Conservation (phyloP, 495 filamentous ascomycete genomes). For the Friedmanniomyces endolithicus region DNA sequence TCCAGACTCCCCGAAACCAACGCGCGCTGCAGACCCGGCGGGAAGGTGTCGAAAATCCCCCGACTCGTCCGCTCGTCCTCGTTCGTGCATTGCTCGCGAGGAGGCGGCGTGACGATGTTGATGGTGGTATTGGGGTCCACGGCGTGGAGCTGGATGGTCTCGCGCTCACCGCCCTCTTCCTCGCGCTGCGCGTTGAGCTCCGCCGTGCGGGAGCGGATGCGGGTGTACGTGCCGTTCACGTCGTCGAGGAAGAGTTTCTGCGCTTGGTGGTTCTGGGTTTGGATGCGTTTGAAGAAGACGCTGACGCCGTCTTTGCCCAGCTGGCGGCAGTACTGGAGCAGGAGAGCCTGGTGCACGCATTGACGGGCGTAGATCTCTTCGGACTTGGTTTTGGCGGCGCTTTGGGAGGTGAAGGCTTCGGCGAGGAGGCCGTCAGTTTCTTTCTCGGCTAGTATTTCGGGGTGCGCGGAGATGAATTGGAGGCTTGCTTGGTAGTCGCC, state of each 20-base stretch:
- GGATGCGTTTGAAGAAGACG: conserved; percentile 90
- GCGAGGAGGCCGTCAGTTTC: conserved; percentile 86
- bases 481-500: conserved; percentile 60
- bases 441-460: conserved; percentile 64
- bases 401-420: conserved; percentile 77
- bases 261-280: conserved; percentile 86
- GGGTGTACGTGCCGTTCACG: conserved; percentile 70
- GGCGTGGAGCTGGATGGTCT: conserved; percentile 91
- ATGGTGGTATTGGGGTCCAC: conserved; percentile 90
- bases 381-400: conserved; percentile 43
- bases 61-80: conserved; percentile 46
- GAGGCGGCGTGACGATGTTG: conserved; percentile 52
- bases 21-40: conserved; percentile 65
- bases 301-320: conserved; percentile 78
- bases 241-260: conserved; percentile 83
- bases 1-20: conserved; percentile 76
- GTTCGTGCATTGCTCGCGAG: conserved; percentile 49
- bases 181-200: conserved; percentile 61
- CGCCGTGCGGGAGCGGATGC: conserved; percentile 64
- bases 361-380: conserved; percentile 60
- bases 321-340: conserved; percentile 87
- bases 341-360: conserved; percentile 85
- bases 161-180: conserved; percentile 45
- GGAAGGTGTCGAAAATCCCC: conserved; percentile 71
- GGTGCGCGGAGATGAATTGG: conserved; percentile 63